phyloP scores from a whole-genome alignment of 2,329 filamentous ascomycete genomes.

The Cladophialophora bantiana region DNA sequence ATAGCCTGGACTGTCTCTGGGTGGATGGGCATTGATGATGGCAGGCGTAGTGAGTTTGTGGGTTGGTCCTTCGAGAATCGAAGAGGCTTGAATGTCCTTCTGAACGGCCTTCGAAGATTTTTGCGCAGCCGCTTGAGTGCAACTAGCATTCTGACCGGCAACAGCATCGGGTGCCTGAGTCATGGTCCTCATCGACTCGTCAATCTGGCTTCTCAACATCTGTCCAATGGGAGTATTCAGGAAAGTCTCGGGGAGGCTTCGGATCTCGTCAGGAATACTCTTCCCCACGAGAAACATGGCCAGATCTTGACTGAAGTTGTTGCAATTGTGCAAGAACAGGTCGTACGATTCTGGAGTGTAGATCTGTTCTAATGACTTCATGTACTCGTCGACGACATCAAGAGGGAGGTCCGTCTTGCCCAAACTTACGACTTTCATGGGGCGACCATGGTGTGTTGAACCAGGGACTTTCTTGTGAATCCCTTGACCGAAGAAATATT shows the following conservation, averaged over 20 bases:
- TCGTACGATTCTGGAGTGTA: slow-evolving; percentile 91
- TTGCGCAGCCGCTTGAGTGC: slow-evolving; percentile 27
- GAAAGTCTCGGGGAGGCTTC: slow-evolving; percentile 82
- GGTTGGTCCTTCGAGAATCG: slow-evolving; percentile 22
- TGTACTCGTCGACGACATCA: slow-evolving; percentile 83
- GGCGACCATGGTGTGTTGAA: slow-evolving; percentile 82
- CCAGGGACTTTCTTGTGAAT: slow-evolving; percentile 83
- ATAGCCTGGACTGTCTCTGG: slow-evolving; percentile 44
- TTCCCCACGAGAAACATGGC: slow-evolving; percentile 86
- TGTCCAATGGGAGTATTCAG: slow-evolving; percentile 85
- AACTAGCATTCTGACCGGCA: slow-evolving; percentile 31
- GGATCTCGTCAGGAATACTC: slow-evolving; percentile 86
- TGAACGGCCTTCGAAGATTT: slow-evolving; percentile 9
- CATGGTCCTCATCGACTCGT: slow-evolving; percentile 67
- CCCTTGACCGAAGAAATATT: slow-evolving; percentile 90
- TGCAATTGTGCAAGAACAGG: slow-evolving; percentile 90
- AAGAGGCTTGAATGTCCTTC: slow-evolving; percentile 14
- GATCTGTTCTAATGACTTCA: slow-evolving; percentile 80
- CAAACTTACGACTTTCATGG: slow-evolving; percentile 76
- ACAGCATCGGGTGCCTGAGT: slow-evolving; percentile 62
- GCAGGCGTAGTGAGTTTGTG: slow-evolving; percentile 24
- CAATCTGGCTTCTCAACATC: slow-evolving; percentile 81
- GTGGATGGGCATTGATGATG: slow-evolving; percentile 31
- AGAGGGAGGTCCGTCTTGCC: slow-evolving; percentile 79
- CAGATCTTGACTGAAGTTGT: slow-evolving; percentile 95